phyloP scores from a whole-genome alignment of 2,329 filamentous ascomycete species.

The Ascochyta clinopodiicola region DNA sequence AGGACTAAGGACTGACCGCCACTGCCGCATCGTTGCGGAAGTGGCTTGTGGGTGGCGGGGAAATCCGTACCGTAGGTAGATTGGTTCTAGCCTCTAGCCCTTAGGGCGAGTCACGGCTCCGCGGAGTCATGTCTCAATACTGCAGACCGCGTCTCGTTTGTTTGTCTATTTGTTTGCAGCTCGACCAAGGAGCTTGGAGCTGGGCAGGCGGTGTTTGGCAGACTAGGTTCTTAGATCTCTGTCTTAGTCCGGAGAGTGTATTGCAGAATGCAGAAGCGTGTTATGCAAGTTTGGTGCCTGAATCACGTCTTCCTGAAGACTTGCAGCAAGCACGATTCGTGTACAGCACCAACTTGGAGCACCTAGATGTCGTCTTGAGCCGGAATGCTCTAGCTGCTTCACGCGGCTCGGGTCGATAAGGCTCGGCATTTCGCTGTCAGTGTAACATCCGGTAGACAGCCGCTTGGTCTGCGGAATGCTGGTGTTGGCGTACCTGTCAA shows the following conservation, averaged over 20 bases:
- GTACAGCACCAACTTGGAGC: not conserved
- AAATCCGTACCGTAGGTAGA: not conserved
- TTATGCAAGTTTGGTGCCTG: not conserved
- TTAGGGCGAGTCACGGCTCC: not conserved
- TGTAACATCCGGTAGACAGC: conserved; percentile 3
- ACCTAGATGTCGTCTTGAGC: not conserved
- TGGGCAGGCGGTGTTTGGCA: no score
- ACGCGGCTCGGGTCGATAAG: conserved; percentile 1
- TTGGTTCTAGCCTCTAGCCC: conserved; percentile 1
- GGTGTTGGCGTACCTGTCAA: not conserved
- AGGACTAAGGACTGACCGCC: not conserved
- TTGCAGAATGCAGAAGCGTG: not conserved
- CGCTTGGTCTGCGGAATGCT: not conserved
- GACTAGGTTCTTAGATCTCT: no score
- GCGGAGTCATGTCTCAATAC: not conserved
- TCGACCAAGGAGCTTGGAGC: no score
- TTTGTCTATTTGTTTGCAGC: not conserved
- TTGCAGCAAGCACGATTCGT: conserved; percentile 1
- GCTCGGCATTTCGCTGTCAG: conserved; percentile 1
- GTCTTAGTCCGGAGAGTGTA: no score
- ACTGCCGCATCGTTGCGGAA: conserved; percentile 3
- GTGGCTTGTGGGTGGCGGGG: conserved; percentile 13
- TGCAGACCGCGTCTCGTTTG: not conserved
- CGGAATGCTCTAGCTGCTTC: not conserved
- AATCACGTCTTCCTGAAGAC: not conserved